Base-by-base conservation (phyloP, 139 green algal species). In the Chlamydomonas urium region DNA sequence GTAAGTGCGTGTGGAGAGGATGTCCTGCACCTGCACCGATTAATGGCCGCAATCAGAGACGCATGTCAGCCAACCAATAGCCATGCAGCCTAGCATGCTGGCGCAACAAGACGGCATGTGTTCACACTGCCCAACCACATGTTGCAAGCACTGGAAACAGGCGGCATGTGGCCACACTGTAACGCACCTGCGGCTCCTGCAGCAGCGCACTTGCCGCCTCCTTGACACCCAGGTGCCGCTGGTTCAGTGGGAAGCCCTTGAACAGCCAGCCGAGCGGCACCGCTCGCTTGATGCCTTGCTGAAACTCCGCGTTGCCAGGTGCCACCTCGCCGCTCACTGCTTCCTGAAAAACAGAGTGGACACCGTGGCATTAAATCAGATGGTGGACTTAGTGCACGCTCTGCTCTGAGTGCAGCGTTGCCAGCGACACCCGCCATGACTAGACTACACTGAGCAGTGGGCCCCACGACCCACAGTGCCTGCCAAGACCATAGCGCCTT, bases 201-300 rank as follows among this genome's bases (percentile, higher is more conserved):
- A 83, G 47, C 60, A 80, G 19, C 4, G 75, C 68, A 42, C 47
- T 59, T 26, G 36, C 34, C 48, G 57, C 57, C 0, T 65, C 24
- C 2, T 47, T 24, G 1, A n/a, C 48, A 21, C 45, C 47, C 34
- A 75, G 31, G 68, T 77, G 73, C 47, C 65, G 66, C 63, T 84
- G 77, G 38, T 87, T 78, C 73, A 80, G 75, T 28, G 82, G 78
- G 69, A 83, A 74, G 65, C 78, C 83, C 66, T 86, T 87, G 72
- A 89, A 89, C 28, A 81, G 68, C 61, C 69, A 85, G 37, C 84
- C 84, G 23, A 80, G 38, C 17, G 84, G 84, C 37, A 84, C 78
- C 29, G 76, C 75, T 29, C 79, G 76, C 74, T 83, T 83, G 29
- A 90, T 83, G 42, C 69, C 76, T 66, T 81, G 59, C 62, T 86